Conservation (phyloP, 805 yeast genomes). For the Candida hispaniensis region DNA sequence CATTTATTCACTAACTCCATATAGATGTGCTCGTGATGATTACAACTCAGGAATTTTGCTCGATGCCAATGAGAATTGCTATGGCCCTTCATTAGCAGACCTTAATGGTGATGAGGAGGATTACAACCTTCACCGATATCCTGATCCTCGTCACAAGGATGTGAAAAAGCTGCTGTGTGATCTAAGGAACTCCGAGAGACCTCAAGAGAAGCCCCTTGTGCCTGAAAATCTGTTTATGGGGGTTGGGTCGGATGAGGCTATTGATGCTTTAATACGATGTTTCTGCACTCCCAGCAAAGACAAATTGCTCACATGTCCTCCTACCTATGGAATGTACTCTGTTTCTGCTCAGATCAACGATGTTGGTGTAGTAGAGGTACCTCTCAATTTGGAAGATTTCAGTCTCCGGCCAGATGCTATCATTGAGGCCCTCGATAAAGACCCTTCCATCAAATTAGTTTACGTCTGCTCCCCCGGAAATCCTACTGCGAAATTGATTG, state of each 20-base stretch:
- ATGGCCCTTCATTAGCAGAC: slow-evolving; percentile 63
- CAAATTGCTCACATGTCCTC: slow-evolving; percentile 78
- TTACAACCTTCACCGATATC: slow-evolving; percentile 75
- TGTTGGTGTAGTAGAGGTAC: slow-evolving; percentile 63
- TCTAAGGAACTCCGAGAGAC: slow-evolving; percentile 51
- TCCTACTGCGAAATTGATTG: slow-evolving; percentile 71
- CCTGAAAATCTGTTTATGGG: slow-evolving; percentile 79
- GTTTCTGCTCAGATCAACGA: slow-evolving; percentile 88
- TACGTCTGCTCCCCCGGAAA: slow-evolving; percentile 95
- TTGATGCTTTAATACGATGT: slow-evolving; percentile 79
- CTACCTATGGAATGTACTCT: slow-evolving; percentile 95
- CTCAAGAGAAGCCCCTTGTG: slow-evolving; percentile 19
- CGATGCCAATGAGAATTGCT: slow-evolving; percentile 95
- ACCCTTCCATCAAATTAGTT: slow-evolving; percentile 56
- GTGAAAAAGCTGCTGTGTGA: slow-evolving; percentile 62
- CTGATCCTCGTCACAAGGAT: slow-evolving; percentile 86
- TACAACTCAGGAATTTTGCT: slow-evolving; percentile 76
- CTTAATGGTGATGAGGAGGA: slow-evolving; percentile 36
- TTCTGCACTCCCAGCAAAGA: slow-evolving; percentile 74
- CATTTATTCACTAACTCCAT: slow-evolving; percentile 72
- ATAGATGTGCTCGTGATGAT: slow-evolving; percentile 95
- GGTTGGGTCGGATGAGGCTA: slow-evolving; percentile 95
- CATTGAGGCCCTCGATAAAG: slow-evolving; percentile 40
- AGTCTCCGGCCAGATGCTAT: slow-evolving; percentile 51
- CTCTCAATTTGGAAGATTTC: slow-evolving; percentile 51